Conservation (phyloP, 2,329 filamentous ascomycete species). For the Bisporella sp. region DNA sequence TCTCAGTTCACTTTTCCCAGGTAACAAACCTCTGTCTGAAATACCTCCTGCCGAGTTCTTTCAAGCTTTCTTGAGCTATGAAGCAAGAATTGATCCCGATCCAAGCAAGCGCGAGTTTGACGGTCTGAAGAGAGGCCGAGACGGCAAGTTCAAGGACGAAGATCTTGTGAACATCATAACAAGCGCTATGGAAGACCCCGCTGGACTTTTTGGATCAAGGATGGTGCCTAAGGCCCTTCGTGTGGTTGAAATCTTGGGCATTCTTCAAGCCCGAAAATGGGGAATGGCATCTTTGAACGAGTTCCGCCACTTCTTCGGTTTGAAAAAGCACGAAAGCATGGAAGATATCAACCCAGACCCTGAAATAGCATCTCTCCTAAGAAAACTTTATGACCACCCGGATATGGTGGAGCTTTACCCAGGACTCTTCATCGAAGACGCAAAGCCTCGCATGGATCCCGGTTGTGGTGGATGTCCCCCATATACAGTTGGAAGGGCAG, state of each 20-base stretch:
- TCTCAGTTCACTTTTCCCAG: background rate
- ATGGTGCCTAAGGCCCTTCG: constrained; percentile 39
- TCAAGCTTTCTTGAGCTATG: constrained; percentile 31
- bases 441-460: constrained; percentile 27
- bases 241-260: constrained; percentile 40
- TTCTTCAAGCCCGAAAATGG: constrained; percentile 37
- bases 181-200: constrained; percentile 39
- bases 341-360: constrained; percentile 45
- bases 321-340: constrained; percentile 41
- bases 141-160: constrained; percentile 36
- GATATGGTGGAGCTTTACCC: constrained; percentile 47
- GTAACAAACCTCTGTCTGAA: constrained; percentile 32
- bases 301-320: constrained; percentile 43
- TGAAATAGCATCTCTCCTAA: constrained; percentile 35
- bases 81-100: background rate
- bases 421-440: background rate
- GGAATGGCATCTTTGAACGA: constrained; percentile 26
- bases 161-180: constrained; percentile 39
- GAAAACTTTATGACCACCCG: constrained; percentile 41
- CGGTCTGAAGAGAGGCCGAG: constrained; percentile 31
- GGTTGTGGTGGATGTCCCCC: constrained; percentile 39
- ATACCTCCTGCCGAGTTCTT: constrained; percentile 33
- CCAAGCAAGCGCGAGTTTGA: constrained; percentile 23
- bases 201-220: constrained; percentile 44
- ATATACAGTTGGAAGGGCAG: constrained; percentile 37